Conservation (phyloP, 2,329 filamentous ascomycete genomes). For the Penicillium sp. region DNA sequence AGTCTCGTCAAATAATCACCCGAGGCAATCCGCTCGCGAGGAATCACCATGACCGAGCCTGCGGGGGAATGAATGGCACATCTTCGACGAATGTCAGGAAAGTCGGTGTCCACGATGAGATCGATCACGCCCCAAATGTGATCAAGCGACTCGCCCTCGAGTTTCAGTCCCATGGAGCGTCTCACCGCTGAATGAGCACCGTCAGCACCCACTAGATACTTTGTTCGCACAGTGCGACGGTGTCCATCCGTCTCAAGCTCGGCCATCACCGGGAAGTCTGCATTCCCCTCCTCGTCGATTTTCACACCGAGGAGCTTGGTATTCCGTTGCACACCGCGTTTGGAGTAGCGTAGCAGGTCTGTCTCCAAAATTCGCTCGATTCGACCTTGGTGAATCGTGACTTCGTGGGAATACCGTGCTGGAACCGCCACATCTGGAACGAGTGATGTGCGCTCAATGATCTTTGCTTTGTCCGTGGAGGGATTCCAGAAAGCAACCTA, state of each 20-base stretch:
- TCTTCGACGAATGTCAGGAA: slow-evolving; percentile 75
- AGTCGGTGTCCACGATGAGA: slow-evolving; percentile 64
- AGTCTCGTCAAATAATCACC: slow-evolving; percentile 66
- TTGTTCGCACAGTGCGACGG: slow-evolving; percentile 50
- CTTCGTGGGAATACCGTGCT: slow-evolving; percentile 64
- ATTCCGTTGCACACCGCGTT: slow-evolving; percentile 53
- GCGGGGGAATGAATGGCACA: slow-evolving; percentile 68
- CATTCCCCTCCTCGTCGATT: slow-evolving; percentile 48
- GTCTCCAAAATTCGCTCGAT: slow-evolving; percentile 66
- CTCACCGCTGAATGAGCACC: slow-evolving; percentile 63
- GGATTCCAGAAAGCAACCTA: slow-evolving; percentile 63
- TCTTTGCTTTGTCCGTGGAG: slow-evolving; percentile 40
- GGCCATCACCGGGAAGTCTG: slow-evolving; percentile 32
- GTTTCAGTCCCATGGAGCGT: slow-evolving; percentile 44
- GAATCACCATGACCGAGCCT: slow-evolving; percentile 75
- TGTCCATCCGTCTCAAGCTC: slow-evolving; percentile 27
- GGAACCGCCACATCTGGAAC: slow-evolving; percentile 54
- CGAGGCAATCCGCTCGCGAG: slow-evolving; percentile 55
- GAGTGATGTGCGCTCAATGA: slow-evolving; percentile 58
- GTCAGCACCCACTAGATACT: slow-evolving; percentile 67
- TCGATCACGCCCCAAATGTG: slow-evolving; percentile 75
- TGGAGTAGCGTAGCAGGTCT: slow-evolving; percentile 58
- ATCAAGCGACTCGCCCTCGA: slow-evolving; percentile 63
- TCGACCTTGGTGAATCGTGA: slow-evolving; percentile 63
- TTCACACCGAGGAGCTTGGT: slow-evolving; percentile 59